Base-by-base conservation (phyloP, 106 monocot species). In the Allium fistulosum region DNA sequence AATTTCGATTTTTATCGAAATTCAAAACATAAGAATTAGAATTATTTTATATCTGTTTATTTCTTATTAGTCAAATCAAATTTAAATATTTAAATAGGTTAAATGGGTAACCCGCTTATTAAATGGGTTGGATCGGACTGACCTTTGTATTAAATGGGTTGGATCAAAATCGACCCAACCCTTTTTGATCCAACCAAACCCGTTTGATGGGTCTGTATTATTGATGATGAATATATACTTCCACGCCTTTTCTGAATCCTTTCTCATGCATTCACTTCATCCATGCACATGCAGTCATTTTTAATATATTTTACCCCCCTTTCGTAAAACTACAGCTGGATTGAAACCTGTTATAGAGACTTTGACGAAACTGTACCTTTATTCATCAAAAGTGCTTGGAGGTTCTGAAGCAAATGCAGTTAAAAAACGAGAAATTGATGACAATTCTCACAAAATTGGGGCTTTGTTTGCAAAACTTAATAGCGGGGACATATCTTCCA, bases 391-490 rank as follows among this genome's bases (percentile, higher is more conserved):
- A 73, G 88, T 89, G 62, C 59, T 90, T 27, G 97, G 96, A 52
- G 96, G 97, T 48, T 58, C 83, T 11, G 83, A 77, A 58, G 89
- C 84, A 64, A 85, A 85, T 80, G 79, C 83, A 68, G 66, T 88
- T 64, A 99, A 84, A 72, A 99, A 87, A 61, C 75, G 97, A 57
- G 97, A 99, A 69, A 90, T 99, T 51, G 97, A 99, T 15, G 97
- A 99, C 60, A 99, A 89, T 61, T 99, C 97, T 17, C 89, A 69
- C 61, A 99, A 90, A 80, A 92, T 99, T 53, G 97, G 92, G 16
- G 72, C 84, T 53, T 69, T 99, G 15, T 92, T 99, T 74, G 82
- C 82, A 45, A 99, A 92, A 70, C 79, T 92, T 22, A 92, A 87
- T 70, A 77, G 76, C 45, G 84, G 89, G 57, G 97, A 99, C 59